Percentiles rank a stretch among this genome's conserved stretches.
Conservation (phyloP, 2,329 filamentous ascomycete genomes). For the Microthyrium microscopicum region DNA sequence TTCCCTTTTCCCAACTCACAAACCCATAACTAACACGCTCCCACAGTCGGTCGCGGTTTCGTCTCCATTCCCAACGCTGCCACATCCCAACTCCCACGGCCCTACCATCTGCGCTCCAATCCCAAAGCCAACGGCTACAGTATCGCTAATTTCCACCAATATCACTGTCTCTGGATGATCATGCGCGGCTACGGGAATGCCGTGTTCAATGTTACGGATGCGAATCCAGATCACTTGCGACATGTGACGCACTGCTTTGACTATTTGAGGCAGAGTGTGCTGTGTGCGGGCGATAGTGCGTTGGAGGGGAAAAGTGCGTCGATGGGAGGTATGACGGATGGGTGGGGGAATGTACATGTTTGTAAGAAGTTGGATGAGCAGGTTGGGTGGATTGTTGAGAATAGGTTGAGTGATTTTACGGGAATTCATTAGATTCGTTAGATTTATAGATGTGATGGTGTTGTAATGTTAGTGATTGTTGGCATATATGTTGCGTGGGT, state of each 20-base stretch:
- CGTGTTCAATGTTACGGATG: background rate
- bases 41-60: conserved; percentile 6
- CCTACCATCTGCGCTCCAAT: background rate
- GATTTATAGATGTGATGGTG: background rate
- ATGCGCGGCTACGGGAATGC: conserved; percentile 1
- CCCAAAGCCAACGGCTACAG: conserved; percentile 5
- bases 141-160: conserved; percentile 7
- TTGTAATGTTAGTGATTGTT: too few species aligned
- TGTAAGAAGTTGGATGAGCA: conserved; percentile 5
- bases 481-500: too few species aligned
- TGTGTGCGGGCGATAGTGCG: conserved; percentile 5
- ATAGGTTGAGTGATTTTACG: conserved; percentile 7
- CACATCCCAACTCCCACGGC: background rate
- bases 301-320: conserved; percentile 6
- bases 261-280: conserved; percentile 5
- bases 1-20: too few species aligned
- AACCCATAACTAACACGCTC: background rate
- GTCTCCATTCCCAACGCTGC: conserved; percentile 1
- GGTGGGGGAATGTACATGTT: conserved; percentile 7
- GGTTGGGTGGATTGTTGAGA: conserved; percentile 3
- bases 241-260: conserved; percentile 8
- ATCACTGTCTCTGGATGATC: conserved; percentile 8
- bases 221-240: conserved; percentile 3
- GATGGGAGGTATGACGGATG: conserved; percentile 5
- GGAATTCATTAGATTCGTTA: conserved; percentile 4